Evolutionary conservation across 2,329 filamentous ascomycete genomes (phyloP).

Genomic region (Colletotrichum sp.): DNA sequence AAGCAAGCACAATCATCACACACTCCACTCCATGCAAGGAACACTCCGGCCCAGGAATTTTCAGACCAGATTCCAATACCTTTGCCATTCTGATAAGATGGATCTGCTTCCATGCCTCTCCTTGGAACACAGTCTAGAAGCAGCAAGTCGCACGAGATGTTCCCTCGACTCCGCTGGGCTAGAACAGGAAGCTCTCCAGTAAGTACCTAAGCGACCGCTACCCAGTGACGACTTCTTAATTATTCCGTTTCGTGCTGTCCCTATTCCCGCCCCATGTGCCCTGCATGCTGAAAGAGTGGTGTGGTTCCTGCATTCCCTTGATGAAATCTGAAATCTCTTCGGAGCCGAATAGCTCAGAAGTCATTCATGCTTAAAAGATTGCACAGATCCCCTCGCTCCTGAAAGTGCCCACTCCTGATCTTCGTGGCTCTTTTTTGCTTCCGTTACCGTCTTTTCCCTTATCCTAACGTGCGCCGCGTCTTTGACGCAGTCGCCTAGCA

Average conservation of each 20-base stretch:
- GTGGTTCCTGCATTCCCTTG: background rate
- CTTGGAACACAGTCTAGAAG: background rate
- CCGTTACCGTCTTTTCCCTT: background rate
- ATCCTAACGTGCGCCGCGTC: background rate
- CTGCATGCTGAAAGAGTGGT: background rate
- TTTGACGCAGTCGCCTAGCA: background rate
- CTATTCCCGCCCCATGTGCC: background rate
- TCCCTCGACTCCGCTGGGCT: background rate
- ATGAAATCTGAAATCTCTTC: background rate
- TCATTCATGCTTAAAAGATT: conserved; percentile 1
- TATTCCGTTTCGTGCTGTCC: background rate
- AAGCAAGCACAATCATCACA: background rate
- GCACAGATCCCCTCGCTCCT: background rate
- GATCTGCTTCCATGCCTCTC: background rate
- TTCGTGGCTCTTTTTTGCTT: background rate
- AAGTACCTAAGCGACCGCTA: background rate
- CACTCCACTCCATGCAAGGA: background rate
- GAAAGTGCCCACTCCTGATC: background rate
- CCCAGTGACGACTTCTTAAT: background rate
- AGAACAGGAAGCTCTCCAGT: background rate
- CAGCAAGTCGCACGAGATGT: background rate
- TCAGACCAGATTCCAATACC: background rate
- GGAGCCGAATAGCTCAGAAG: background rate
- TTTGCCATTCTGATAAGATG: background rate
- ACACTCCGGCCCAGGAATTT: background rate